These are phyloP conservation scores for Psilocybe cubensis DNA, from an alignment of 768 basidiomycete species.

Conservation along the genomic window DNA sequence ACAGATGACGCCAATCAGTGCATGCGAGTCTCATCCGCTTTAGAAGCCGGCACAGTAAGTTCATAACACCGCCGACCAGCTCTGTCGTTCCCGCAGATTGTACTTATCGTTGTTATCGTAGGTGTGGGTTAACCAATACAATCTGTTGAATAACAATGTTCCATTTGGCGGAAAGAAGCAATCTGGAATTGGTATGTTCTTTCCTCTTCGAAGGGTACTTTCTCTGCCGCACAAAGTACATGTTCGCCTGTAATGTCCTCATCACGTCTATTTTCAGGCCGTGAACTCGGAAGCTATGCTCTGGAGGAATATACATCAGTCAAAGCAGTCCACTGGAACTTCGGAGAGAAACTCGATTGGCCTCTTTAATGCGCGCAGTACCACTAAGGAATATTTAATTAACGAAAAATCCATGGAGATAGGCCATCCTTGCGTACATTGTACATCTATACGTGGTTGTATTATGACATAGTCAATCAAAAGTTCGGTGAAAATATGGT, in stretches of 20 bases:
- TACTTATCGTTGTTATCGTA: slow-evolving; percentile 25
- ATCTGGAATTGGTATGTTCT: slow-evolving; percentile 74
- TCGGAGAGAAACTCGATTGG: slow-evolving; percentile 80
- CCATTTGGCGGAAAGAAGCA: slow-evolving; percentile 97
- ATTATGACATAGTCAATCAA: background rate
- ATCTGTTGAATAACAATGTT: slow-evolving; percentile 80
- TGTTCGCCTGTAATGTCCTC: slow-evolving; percentile 3
- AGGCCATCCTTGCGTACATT: background rate
- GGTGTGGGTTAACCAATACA: slow-evolving; percentile 96
- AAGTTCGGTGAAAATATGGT: background rate
- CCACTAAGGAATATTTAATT: background rate
- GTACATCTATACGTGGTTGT: background rate
- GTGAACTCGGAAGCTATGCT: slow-evolving; percentile 86
- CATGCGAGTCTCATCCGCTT: slow-evolving; percentile 82
- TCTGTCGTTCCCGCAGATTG: background rate
- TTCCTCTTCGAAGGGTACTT: background rate
- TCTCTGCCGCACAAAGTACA: background rate
- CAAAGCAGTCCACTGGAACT: slow-evolving; percentile 88
- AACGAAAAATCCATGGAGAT: background rate
- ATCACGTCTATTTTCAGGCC: slow-evolving; percentile 49
- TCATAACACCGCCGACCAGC: background rate
- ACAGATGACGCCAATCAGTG: slow-evolving; percentile 84
- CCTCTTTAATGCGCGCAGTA: slow-evolving; percentile 52
- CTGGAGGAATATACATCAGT: slow-evolving; percentile 84
- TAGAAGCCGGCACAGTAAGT: slow-evolving; percentile 88